Evolutionary conservation across 768 basidiomycete species (phyloP), one percentile per base, ranked within the genome.

Genomic region (Psilocybe azurescens): DNA sequence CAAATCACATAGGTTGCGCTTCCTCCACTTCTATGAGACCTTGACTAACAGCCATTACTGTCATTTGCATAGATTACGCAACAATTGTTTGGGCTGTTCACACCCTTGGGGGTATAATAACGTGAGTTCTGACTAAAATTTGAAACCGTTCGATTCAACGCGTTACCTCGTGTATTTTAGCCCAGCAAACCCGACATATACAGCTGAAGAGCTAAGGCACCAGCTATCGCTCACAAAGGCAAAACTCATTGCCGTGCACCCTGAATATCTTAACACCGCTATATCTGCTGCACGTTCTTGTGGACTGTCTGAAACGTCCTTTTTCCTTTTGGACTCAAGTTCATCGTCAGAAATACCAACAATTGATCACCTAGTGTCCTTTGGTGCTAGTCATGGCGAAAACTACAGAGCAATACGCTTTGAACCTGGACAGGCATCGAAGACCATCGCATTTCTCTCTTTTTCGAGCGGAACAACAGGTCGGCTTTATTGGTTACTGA

Each of bases 401-500:
- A 67, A 70, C 59, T 89, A 84, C 66, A 69, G 71, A 29, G 84
- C 89, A 57, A 73, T 76, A 18, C 75, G 68, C 32, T 77, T 91
- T 46, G 65, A 68, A 28, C 78, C 79, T 11, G 90, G 88, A 9
- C 89, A 89, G 72, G 86, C 79, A 28, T 86, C 80, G 69, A 83
- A 77, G 11, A 82, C 85, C 48, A 61, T 91, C 13, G 90, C 91
- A 5, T 87, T 91, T 66, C 75, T 91, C 57, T 84, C 82, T 56
- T 89, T 92, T 65, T 91, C 90, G 1, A 90, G 89, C 63, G 90
- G 90, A 7, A 92, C 90, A 24, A 92, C 90, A 14, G 89, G 89
- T 71, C 76, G 73, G 68, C 78, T 56, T 11, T n/a, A 24, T 18
- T 18, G 48, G 39, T 28, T 3, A 46, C 16, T 59, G 1, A 20